A percentile compares a stretch with the other conserved stretches of the same genome.
phyloP scores from a whole-genome alignment of 345 rosid genomes.

The Geranium rotundifolium region DNA sequence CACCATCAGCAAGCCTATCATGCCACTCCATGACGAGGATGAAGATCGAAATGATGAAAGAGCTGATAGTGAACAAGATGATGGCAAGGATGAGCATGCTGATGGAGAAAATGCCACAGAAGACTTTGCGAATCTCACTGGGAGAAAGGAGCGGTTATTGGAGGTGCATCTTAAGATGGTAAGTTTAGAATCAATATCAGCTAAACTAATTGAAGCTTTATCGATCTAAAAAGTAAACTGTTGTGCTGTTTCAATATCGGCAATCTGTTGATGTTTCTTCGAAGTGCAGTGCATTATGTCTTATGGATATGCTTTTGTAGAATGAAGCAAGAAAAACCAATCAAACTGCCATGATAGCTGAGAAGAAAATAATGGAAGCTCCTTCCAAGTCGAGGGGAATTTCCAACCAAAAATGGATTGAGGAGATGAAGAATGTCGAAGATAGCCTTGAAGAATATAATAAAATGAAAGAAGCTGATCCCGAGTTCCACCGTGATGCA shows the following conservation, averaged over 20 bases:
- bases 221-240: background rate
- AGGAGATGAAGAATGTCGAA: constrained; percentile 58
- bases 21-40: constrained; percentile 16
- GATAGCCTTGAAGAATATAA: constrained; percentile 77
- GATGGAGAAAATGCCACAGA: constrained; percentile 36
- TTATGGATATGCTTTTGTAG: constrained; percentile 22
- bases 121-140: constrained; percentile 63
- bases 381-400: constrained; percentile 72
- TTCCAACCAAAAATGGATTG: constrained; percentile 93
- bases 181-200: background rate
- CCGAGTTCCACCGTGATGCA: constrained; percentile 93
- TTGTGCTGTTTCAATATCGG: background rate
- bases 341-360: constrained; percentile 76
- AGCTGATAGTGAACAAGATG: constrained; percentile 32
- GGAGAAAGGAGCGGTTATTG: constrained; percentile 63
- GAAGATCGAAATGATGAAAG: constrained; percentile 23
- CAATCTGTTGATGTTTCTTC: background rate
- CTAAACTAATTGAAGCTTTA: background rate
- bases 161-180: constrained; percentile 90
- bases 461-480: constrained; percentile 94
- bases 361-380: constrained; percentile 86
- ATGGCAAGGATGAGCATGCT: constrained; percentile 28
- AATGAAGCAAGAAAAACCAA: constrained; percentile 85
- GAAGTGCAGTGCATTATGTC: background rate
- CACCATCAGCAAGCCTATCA: constrained; percentile 14